Evolutionary conservation across 202 grass and related monocot genomes (phyloP).

Genomic region (Schoenoplectus triqueter): DNA sequence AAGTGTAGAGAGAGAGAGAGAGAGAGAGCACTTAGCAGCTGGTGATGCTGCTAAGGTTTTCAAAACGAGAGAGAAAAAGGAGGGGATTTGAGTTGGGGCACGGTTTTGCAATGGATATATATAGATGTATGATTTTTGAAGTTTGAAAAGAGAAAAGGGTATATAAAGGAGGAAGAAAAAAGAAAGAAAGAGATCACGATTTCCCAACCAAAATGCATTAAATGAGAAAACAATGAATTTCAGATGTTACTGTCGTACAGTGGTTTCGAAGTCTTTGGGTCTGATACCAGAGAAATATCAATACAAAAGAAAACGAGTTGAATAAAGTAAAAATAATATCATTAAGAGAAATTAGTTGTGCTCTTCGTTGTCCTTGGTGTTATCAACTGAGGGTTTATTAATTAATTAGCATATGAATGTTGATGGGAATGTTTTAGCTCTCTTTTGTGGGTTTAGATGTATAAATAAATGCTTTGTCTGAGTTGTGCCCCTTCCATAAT

Average conservation of each 20-base stretch:
- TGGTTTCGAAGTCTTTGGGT: constrained; percentile 8
- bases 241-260: not conserved
- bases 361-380: constrained; percentile 28
- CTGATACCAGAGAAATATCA: not conserved
- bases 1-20: not conserved
- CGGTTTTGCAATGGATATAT: not conserved
- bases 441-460: not conserved
- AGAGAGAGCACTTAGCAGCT: not conserved
- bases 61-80: not conserved
- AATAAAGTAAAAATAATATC: not conserved
- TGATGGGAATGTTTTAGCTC: not conserved
- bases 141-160: not conserved
- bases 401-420: not conserved
- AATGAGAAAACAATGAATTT: constrained; percentile 42
- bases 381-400: constrained; percentile 1
- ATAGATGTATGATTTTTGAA: constrained; percentile 9
- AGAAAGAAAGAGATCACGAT: constrained; percentile 22
- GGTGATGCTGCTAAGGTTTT: not conserved
- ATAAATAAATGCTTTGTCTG: not conserved
- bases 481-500: not conserved
- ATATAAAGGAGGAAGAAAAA: not conserved
- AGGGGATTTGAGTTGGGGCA: not conserved
- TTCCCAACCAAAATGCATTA: constrained; percentile 39
- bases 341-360: constrained; percentile 32
- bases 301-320: not conserved